Evolutionary conservation across 169 alveolate species (phyloP).

Genomic region (Plasmodium vivax): DNA sequence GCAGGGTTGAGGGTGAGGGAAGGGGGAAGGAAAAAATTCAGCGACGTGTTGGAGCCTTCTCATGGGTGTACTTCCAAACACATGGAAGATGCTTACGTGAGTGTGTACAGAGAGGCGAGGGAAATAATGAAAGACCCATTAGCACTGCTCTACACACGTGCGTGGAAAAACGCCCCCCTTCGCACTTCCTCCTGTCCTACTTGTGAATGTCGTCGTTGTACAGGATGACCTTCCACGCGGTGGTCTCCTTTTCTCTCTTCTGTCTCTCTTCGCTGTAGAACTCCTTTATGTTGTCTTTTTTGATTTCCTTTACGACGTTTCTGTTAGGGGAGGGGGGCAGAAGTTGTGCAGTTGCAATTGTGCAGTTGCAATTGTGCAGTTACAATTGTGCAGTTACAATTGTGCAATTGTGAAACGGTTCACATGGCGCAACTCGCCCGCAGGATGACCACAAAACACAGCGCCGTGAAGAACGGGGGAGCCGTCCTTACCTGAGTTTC

Average conservation of each 20-base stretch:
- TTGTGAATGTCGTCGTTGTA: slow-evolving; percentile 90
- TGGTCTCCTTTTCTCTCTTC: slow-evolving; percentile 78
- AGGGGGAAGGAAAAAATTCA: neutral
- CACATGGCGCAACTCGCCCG: neutral
- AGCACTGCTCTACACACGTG: neutral
- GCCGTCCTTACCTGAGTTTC: slow-evolving; percentile 32
- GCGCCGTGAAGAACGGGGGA: neutral
- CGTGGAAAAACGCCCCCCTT: neutral
- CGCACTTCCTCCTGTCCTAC: slow-evolving; percentile 67
- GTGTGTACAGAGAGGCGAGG: neutral
- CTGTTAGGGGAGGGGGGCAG: neutral
- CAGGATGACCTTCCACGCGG: slow-evolving; percentile 88
- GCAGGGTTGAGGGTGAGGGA: neutral
- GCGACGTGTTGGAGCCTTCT: neutral
- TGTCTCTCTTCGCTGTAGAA: slow-evolving; percentile 73
- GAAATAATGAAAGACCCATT: neutral
- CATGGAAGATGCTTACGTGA: neutral
- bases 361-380: neutral
- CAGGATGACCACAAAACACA: neutral
- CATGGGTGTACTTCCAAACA: neutral
- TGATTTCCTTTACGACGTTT: slow-evolving; percentile 52
- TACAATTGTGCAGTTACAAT: neutral
- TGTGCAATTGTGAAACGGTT: neutral
- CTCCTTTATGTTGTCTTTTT: slow-evolving; percentile 59
- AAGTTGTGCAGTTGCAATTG: neutral